Evolutionary conservation across 345 rosid species (phyloP).

Genomic region (Dimocarpus longan): DNA sequence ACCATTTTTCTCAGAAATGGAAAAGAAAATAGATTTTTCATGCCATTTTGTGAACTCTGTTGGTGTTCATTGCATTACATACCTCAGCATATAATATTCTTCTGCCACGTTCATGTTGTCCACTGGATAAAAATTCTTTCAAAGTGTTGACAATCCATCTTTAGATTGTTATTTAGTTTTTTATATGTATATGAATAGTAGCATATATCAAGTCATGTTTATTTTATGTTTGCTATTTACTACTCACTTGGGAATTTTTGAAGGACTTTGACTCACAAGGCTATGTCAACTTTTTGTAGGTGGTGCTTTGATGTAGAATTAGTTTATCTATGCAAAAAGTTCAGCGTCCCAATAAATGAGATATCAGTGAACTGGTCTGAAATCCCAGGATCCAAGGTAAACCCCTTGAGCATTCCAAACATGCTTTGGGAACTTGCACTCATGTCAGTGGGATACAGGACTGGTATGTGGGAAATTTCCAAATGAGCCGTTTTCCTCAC

Average conservation of each 20-base stretch:
- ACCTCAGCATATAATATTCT: no score
- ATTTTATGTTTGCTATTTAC: background rate
- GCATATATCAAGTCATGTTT: background rate
- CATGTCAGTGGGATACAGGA: slow-evolving; percentile 88
- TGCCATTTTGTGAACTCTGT: background rate
- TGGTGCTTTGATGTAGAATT: slow-evolving; percentile 99
- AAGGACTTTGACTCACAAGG: background rate
- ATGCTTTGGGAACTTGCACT: slow-evolving; percentile 98
- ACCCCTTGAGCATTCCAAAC: slow-evolving; percentile 82
- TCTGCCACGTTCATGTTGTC: background rate
- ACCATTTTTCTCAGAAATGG: background rate
- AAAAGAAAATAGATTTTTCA: background rate
- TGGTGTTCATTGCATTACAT: background rate
- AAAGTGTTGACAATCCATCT: background rate
- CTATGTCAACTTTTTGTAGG: slow-evolving; percentile 44
- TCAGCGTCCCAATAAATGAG: slow-evolving; percentile 70
- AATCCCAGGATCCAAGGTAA: slow-evolving; percentile 97
- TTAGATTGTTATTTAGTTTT: background rate
- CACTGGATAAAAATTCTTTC: background rate
- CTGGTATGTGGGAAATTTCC: slow-evolving; percentile 71
- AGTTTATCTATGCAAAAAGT: slow-evolving; percentile 86
- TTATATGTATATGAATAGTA: background rate
- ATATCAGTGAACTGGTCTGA: slow-evolving; percentile 94
- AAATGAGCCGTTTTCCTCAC: slow-evolving; percentile 28
- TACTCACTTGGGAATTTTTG: background rate